A percentile compares a stretch with the other conserved stretches of the same genome.
Evolutionary conservation across 345 rosid species (phyloP).

Genomic region (Corchorus olitorius): DNA sequence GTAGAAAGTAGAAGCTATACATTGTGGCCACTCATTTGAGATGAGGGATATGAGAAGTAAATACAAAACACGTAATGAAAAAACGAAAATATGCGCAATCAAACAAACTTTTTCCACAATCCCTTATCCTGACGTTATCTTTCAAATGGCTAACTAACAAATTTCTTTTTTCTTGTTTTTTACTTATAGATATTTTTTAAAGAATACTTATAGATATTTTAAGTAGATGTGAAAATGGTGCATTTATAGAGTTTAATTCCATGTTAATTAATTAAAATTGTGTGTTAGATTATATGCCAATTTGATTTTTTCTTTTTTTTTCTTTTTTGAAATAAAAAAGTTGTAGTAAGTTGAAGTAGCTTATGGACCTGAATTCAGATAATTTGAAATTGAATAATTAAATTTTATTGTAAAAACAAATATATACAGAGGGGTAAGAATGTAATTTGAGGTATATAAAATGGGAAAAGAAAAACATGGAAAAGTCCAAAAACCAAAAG

Average conservation of each 20-base stretch:
- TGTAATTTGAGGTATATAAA: background rate
- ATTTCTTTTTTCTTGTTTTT: too few species aligned
- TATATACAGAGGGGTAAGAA: background rate
- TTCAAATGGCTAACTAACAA: conserved; percentile 15
- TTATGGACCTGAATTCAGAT: too few species aligned
- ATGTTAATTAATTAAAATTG: too few species aligned
- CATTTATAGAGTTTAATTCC: too few species aligned
- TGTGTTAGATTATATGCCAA: too few species aligned
- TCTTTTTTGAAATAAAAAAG: too few species aligned
- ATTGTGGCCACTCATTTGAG: conserved; percentile 27
- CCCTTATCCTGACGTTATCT: conserved; percentile 21
- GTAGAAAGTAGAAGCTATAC: background rate
- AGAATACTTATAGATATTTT: too few species aligned
- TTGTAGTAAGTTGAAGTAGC: too few species aligned
- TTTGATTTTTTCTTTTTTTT: too few species aligned
- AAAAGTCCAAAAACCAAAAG: background rate
- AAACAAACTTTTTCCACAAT: conserved; percentile 7
- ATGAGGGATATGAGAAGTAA: conserved; percentile 28
- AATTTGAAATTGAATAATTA: background rate
- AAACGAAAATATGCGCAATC: background rate
- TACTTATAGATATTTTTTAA: too few species aligned
- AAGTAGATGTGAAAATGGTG: too few species aligned
- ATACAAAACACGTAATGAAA: conserved; percentile 8
- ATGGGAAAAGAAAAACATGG: background rate
- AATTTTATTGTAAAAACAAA: background rate